These are phyloP conservation scores for Plenodomus biglobosus DNA, from an alignment of 2,329 filamentous ascomycete species.

Conservation along the genomic window DNA sequence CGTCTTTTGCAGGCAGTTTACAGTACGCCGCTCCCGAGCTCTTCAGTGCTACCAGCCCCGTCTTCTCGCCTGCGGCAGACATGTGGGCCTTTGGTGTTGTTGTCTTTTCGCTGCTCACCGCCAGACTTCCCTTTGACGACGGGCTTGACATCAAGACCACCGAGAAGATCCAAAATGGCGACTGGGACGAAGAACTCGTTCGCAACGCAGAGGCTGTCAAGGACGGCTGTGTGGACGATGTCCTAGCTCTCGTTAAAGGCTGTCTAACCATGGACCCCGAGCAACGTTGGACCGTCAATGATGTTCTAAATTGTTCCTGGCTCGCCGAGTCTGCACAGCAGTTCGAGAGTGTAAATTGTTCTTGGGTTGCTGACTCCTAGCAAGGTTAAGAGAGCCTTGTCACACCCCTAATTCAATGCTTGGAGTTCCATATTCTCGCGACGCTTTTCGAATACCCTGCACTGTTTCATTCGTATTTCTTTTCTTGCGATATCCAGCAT, in stretches of 20 bases:
- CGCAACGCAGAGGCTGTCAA: constrained; percentile 47
- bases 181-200: constrained; percentile 59
- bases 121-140: constrained; percentile 64
- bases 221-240: constrained; percentile 45
- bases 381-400: not conserved
- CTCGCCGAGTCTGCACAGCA: constrained; percentile 44
- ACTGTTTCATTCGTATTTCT: constrained; percentile 2
- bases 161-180: constrained; percentile 60
- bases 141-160: constrained; percentile 60
- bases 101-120: constrained; percentile 62
- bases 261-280: constrained; percentile 61
- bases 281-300: constrained; percentile 59
- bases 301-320: constrained; percentile 60
- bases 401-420: no score
- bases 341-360: constrained; percentile 32
- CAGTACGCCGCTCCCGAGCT: constrained; percentile 58
- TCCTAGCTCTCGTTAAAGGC: constrained; percentile 59
- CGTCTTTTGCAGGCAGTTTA: constrained; percentile 62
- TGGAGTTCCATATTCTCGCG: constrained; percentile 1
- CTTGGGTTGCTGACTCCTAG: constrained; percentile 33
- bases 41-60: constrained; percentile 43
- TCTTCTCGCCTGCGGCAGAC: constrained; percentile 60
- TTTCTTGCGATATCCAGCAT: constrained; percentile 2
- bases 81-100: constrained; percentile 69
- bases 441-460: constrained; percentile 5